phyloP scores from a whole-genome alignment of 306 rosid genomes.

The Quercus cerris region DNA sequence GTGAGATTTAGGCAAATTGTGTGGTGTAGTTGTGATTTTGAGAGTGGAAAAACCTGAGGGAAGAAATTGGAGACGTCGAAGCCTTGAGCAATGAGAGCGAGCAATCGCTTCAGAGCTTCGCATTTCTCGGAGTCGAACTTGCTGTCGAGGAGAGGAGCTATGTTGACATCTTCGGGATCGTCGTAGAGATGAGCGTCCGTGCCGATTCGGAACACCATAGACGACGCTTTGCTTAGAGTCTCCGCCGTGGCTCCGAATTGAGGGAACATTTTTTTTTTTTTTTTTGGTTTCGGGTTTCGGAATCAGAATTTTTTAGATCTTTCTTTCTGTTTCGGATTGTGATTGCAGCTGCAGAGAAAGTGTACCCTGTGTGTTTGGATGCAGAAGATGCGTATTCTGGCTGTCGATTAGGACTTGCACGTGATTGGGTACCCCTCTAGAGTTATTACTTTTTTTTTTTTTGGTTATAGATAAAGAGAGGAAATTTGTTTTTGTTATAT shows the following conservation, averaged over 20 bases:
- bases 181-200: conserved; percentile 99
- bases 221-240: conserved; percentile 88
- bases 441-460: no score
- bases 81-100: conserved; percentile 98
- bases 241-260: conserved; percentile 95
- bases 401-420: background rate
- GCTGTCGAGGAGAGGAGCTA: conserved; percentile 83
- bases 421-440: background rate
- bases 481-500: no score
- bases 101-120: conserved; percentile 95
- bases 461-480: no score
- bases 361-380: background rate
- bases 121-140: conserved; percentile 91
- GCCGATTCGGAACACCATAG: conserved; percentile 90
- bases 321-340: no score
- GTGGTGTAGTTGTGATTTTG: background rate
- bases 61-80: conserved; percentile 88
- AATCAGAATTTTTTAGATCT: no score
- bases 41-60: conserved; percentile 65
- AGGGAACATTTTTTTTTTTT: conserved; percentile 50
- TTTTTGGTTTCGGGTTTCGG: background rate
- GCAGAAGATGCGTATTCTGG: background rate
- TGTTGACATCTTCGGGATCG: conserved; percentile 90
- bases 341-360: background rate
- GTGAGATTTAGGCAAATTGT: background rate